phyloP scores from a whole-genome alignment of 495 filamentous ascomycete genomes.

The Pyrenula massariospora region DNA sequence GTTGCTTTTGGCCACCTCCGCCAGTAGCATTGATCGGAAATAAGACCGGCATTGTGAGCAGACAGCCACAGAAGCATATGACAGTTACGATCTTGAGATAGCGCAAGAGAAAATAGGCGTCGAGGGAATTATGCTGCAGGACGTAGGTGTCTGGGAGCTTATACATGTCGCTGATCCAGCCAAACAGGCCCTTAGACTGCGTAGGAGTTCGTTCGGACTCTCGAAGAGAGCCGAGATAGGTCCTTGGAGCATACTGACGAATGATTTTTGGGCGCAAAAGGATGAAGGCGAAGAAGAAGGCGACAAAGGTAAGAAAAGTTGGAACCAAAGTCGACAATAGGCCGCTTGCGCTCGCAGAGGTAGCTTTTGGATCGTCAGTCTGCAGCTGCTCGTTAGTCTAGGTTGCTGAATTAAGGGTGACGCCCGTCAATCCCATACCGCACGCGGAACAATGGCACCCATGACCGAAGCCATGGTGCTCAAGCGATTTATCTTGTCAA shows the following conservation, averaged over 20 bases:
- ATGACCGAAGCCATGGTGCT: not conserved
- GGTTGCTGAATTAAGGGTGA: too few species aligned
- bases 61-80: slow-evolving; percentile 69
- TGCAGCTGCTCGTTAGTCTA: too few species aligned
- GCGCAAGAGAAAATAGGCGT: slow-evolving; percentile 77
- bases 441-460: not conserved
- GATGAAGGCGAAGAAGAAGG: slow-evolving; percentile 63
- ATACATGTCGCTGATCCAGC: slow-evolving; percentile 69
- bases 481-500: not conserved
- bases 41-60: slow-evolving; percentile 73
- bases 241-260: slow-evolving; percentile 79
- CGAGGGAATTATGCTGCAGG: slow-evolving; percentile 80
- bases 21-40: slow-evolving; percentile 81
- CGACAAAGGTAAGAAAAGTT: slow-evolving; percentile 46
- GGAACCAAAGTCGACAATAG: slow-evolving; percentile 65
- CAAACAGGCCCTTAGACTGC: slow-evolving; percentile 56
- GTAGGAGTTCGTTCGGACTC: slow-evolving; percentile 55
- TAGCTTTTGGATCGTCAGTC: slow-evolving; percentile 10
- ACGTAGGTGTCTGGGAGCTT: slow-evolving; percentile 73
- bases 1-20: slow-evolving; percentile 42
- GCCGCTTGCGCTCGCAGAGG: slow-evolving; percentile 37
- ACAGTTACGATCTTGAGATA: slow-evolving; percentile 63
- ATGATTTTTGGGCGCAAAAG: slow-evolving; percentile 59
- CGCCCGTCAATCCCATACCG: too few species aligned
- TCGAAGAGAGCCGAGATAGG: slow-evolving; percentile 66